Base-by-base conservation (phyloP, 2,329 filamentous ascomycete genomes). In the Graphiopsis chlorocephala region DNA sequence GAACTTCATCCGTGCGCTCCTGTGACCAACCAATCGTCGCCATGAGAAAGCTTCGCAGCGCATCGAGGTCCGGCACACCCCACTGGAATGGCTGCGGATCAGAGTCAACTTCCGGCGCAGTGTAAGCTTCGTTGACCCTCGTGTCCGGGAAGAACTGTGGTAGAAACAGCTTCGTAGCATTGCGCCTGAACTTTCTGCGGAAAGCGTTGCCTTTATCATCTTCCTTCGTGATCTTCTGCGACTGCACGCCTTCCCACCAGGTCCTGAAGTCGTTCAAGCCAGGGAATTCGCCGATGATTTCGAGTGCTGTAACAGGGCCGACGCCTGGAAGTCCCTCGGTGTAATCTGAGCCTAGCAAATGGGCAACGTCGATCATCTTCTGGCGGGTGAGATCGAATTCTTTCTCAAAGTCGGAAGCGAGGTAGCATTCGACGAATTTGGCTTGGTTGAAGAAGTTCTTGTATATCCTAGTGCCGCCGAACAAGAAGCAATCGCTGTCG, bases 401-500 rank as follows among this genome's bases (percentile, higher is more conserved):
- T 71, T 90, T 90, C 72, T 96, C 92, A 0, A 99, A 82, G 73
- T 99, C 95, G 0, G 82, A 83, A 2, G 88, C 81, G 11, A 99
- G 85, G 75, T 98, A 99, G 78, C 95, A 98, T 79, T 99, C 95
- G 48, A 99, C 95, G 72, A 92, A 96, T 76, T 99, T 99, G 77
- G 95, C 95, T 72, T 92, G 90, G 78, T 97, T 99, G 83, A 99
- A 99, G 93, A 99, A 96, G 81, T 99, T 99, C 78, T 99, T 99
- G 83, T 99, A 99, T 25, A 99, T 90, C 20, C 94, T 85, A 0
- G 93, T 99, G 42, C 95, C 96, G 20, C 95, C 96, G 76, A 99
- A 99, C 0, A 99, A 85, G 73, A 99, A 99, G 0, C 90, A 96
- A 81, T 99, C 95, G 2, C 91, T 96, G 75, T 99, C 95, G 73